Conservation (phyloP, 2,329 filamentous ascomycete genomes). For the Botrytis paeoniae region DNA sequence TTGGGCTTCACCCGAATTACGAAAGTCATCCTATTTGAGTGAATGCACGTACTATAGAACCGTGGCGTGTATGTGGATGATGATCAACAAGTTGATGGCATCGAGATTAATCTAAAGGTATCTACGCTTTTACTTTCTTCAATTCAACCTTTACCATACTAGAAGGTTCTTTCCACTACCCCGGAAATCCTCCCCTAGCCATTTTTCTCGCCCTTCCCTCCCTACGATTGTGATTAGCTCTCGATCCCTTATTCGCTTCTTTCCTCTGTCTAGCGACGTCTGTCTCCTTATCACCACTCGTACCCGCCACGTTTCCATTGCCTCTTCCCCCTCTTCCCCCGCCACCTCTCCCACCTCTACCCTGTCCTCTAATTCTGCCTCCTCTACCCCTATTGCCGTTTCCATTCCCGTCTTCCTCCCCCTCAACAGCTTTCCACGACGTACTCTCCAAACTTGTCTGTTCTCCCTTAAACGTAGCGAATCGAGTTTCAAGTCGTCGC, state of each 20-base stretch:
- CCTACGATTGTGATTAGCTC: slow-evolving; percentile 83
- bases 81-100: neutral
- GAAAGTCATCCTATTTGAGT: neutral
- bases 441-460: slow-evolving; percentile 65
- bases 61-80: too few species aligned
- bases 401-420: slow-evolving; percentile 43
- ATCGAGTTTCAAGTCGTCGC: slow-evolving; percentile 68
- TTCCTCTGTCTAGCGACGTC: slow-evolving; percentile 70
- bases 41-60: neutral
- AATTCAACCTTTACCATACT: neutral
- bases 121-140: neutral
- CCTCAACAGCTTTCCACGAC: slow-evolving; percentile 59
- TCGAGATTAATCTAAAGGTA: neutral
- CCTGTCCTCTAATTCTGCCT: slow-evolving; percentile 46
- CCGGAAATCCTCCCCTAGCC: slow-evolving; percentile 50
- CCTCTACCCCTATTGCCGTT: slow-evolving; percentile 41
- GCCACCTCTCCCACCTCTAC: slow-evolving; percentile 46
- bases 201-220: slow-evolving; percentile 67
- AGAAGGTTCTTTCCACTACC: slow-evolving; percentile 17
- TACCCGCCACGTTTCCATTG: slow-evolving; percentile 61
- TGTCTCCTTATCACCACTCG: slow-evolving; percentile 67
- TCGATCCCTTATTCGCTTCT: slow-evolving; percentile 75
- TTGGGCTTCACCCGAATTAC: too few species aligned
- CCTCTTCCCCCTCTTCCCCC: slow-evolving; percentile 51
- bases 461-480: slow-evolving; percentile 60